Conservation (phyloP, 1,284 basidiomycete genomes). For the Pyrrhoderma lamaoense region DNA sequence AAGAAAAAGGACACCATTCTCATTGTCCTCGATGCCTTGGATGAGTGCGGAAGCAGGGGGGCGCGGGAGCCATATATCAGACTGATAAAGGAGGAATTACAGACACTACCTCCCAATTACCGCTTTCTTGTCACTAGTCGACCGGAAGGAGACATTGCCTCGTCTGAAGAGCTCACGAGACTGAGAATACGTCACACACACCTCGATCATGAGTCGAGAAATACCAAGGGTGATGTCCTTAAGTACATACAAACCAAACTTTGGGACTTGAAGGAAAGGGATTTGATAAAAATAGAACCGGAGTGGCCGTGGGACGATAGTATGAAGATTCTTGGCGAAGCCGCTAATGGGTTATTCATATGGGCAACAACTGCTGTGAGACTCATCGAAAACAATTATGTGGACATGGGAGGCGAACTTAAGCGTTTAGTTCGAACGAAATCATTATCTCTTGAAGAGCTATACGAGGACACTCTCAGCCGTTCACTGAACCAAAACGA, state of each 20-base stretch:
- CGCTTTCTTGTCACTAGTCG: slow-evolving; percentile 29
- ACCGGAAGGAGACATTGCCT: slow-evolving; percentile 13
- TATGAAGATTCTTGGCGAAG: background rate
- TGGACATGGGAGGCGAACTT: too few species aligned
- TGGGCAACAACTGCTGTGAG: background rate
- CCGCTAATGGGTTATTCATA: background rate
- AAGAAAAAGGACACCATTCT: background rate
- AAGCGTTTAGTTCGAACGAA: too few species aligned
- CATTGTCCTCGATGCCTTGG: slow-evolving; percentile 2
- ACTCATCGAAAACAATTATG: too few species aligned
- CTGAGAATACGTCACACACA: too few species aligned
- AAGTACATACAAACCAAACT: too few species aligned
- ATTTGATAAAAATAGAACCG: background rate
- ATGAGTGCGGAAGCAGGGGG: slow-evolving; percentile 2
- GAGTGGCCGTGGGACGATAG: background rate
- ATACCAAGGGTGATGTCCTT: too few species aligned
- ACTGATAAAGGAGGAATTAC: slow-evolving; percentile 14
- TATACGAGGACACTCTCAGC: background rate
- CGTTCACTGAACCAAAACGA: background rate
- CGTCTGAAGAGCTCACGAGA: too few species aligned
- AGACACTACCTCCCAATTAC: slow-evolving; percentile 25
- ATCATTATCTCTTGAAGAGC: background rate
- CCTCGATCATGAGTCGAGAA: too few species aligned
- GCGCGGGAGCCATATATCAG: background rate
- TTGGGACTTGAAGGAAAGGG: too few species aligned